phyloP scores from a whole-genome alignment of 371 early-diverging fungal genomes.

The Rhizomucor pusillus region DNA sequence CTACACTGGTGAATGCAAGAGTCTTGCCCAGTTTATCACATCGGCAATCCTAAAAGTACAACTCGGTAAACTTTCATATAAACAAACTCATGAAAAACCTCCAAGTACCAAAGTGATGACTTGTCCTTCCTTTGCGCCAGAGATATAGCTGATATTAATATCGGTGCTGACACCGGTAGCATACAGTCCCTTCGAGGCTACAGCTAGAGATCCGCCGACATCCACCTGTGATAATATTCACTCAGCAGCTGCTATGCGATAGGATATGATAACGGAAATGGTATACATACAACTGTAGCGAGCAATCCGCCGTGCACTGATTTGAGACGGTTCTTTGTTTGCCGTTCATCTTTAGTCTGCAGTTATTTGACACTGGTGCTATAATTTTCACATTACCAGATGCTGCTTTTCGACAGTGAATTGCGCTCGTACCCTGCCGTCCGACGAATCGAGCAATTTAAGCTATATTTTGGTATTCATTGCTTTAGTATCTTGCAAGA shows the following conservation, averaged over 20 bases:
- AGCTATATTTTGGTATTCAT: conserved; percentile 23
- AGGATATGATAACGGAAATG: neutral
- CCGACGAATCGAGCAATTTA: conserved; percentile 34
- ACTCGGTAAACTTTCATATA: neutral
- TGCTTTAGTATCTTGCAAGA: too few species aligned
- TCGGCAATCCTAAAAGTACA: conserved; percentile 37
- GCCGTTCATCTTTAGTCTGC: neutral
- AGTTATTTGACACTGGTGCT: neutral
- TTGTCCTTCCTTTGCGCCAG: conserved; percentile 54
- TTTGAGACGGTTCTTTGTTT: conserved; percentile 61
- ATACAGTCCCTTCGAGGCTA: conserved; percentile 57
- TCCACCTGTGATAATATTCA: conserved; percentile 28
- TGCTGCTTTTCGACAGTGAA: conserved; percentile 54
- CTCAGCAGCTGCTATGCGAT: neutral
- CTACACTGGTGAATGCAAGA: conserved; percentile 57
- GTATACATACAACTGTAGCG: conserved; percentile 48
- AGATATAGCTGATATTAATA: conserved; percentile 58
- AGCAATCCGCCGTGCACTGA: conserved; percentile 63
- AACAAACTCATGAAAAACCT: conserved; percentile 1
- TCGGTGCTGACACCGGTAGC: conserved; percentile 67
- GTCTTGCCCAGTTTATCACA: conserved; percentile 64
- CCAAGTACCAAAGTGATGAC: conserved; percentile 35
- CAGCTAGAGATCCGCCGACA: conserved; percentile 60
- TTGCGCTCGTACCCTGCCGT: conserved; percentile 45
- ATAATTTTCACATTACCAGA: conserved; percentile 47